These are phyloP conservation scores for Dendrostoma leiphaemia DNA, from an alignment of 2,329 filamentous ascomycete genomes.

Conservation along the genomic window DNA sequence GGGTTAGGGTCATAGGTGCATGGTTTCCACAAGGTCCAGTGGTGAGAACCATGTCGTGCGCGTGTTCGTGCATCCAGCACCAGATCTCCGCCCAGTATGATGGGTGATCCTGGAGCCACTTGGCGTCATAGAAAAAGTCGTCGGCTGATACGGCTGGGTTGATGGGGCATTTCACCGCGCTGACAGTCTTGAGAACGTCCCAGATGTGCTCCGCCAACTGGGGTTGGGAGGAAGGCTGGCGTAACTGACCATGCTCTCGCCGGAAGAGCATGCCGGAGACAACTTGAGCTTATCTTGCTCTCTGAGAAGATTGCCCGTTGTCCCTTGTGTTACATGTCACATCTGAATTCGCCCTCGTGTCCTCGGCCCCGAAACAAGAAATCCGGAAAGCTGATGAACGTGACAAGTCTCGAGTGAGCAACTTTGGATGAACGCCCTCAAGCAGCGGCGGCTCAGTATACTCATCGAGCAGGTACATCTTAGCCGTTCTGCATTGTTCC, in stretches of 20 bases:
- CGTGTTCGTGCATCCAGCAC: conserved; percentile 14
- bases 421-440: not conserved
- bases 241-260: not conserved
- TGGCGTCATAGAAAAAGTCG: not conserved
- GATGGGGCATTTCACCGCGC: not conserved
- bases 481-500: conserved; percentile 26
- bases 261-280: not conserved
- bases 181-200: not conserved
- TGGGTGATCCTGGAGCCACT: not conserved
- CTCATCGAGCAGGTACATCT: conserved; percentile 29
- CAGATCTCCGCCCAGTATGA: not conserved
- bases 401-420: conserved; percentile 23
- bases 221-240: not conserved
- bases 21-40: too few relatives aligned
- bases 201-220: not conserved
- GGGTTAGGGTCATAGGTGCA: too few relatives aligned
- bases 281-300: not conserved
- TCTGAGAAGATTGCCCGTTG: not conserved
- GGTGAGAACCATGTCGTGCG: too few relatives aligned
- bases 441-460: not conserved
- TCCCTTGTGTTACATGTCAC: conserved; percentile 14
- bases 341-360: conserved; percentile 12
- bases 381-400: conserved; percentile 40
- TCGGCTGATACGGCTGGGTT: not conserved
- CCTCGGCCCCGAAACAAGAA: conserved; percentile 28